Evolutionary conservation across 495 filamentous ascomycete genomes (phyloP).

Genomic region (Neurospora sp.): DNA sequence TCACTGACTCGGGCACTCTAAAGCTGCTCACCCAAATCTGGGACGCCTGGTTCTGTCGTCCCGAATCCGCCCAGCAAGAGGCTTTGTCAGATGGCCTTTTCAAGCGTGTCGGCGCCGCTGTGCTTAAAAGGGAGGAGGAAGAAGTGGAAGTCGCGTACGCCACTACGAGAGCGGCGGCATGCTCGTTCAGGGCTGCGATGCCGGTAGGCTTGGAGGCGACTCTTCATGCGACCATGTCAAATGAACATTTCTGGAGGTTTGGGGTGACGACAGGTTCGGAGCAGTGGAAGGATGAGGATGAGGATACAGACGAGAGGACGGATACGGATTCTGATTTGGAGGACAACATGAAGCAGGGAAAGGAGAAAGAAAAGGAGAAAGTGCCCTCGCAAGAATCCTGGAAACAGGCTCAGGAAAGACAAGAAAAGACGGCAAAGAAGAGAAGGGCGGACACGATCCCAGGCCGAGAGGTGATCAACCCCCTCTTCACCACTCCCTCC

Average conservation of each 20-base stretch:
- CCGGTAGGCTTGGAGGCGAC: background rate
- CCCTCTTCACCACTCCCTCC: slow-evolving; percentile 5
- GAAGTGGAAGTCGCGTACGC: background rate
- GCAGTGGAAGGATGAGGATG: background rate
- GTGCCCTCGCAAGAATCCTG: background rate
- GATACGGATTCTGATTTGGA: background rate
- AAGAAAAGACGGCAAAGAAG: background rate
- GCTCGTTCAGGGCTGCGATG: background rate
- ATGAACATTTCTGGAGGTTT: background rate
- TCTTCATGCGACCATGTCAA: background rate
- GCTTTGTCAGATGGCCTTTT: background rate
- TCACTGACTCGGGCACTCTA: background rate
- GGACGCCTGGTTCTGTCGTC: background rate
- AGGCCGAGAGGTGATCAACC: slow-evolving; percentile 6
- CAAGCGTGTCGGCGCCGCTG: background rate
- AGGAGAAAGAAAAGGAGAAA: background rate
- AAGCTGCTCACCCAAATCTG: background rate
- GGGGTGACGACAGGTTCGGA: background rate
- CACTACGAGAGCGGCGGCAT: background rate
- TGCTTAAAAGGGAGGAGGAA: background rate
- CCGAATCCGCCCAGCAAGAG: background rate
- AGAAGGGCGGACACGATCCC: background rate
- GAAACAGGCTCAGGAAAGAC: background rate
- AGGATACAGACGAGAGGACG: background rate
- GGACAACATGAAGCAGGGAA: background rate